Percentiles rank a stretch among this genome's conserved stretches.
Conservation (phyloP, 352 stramenopile genomes). For the Aphanomyces cochlioides region DNA sequence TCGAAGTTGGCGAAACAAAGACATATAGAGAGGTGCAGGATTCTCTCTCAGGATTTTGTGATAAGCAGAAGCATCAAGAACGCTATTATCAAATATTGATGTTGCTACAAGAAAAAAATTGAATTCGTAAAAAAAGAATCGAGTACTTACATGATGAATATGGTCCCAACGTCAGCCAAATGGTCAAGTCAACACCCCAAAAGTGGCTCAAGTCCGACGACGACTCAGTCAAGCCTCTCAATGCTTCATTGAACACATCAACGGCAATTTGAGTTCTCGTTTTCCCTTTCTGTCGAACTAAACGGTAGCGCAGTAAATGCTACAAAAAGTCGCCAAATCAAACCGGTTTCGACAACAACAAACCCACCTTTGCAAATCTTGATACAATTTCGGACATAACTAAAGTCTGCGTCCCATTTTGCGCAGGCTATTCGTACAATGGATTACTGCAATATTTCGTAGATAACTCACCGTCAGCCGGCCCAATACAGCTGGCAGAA, state of each 20-base stretch:
- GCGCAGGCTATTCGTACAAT: conserved; percentile 19
- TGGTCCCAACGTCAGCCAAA: conserved; percentile 57
- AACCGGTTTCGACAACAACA: background rate
- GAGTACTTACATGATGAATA: conserved; percentile 39
- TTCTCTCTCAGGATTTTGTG: conserved; percentile 50
- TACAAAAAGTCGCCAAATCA: background rate
- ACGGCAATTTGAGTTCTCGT: background rate
- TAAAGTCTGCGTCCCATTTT: conserved; percentile 53
- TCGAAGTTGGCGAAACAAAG: conserved; percentile 42
- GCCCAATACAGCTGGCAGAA: conserved; percentile 65
- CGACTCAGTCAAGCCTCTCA: background rate
- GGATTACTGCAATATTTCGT: background rate
- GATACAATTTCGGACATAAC: conserved; percentile 67
- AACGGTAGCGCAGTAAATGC: conserved; percentile 58
- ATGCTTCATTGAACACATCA: conserved; percentile 15
- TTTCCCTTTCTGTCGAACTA: conserved; percentile 45
- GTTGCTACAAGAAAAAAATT: conserved; percentile 17
- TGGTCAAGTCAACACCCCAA: conserved; percentile 62
- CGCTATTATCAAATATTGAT: conserved; percentile 2
- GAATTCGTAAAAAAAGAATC: background rate
- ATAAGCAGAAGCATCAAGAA: conserved; percentile 33
- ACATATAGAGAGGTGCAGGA: conserved; percentile 55
- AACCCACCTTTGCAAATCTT: conserved; percentile 56
- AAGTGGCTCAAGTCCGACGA: conserved; percentile 44
- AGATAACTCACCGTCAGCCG: conserved; percentile 35